Percentiles rank a stretch among this genome's conserved stretches.
Evolutionary conservation across 495 filamentous ascomycete species (phyloP).

Genomic region (Xylaria intraflava): DNA sequence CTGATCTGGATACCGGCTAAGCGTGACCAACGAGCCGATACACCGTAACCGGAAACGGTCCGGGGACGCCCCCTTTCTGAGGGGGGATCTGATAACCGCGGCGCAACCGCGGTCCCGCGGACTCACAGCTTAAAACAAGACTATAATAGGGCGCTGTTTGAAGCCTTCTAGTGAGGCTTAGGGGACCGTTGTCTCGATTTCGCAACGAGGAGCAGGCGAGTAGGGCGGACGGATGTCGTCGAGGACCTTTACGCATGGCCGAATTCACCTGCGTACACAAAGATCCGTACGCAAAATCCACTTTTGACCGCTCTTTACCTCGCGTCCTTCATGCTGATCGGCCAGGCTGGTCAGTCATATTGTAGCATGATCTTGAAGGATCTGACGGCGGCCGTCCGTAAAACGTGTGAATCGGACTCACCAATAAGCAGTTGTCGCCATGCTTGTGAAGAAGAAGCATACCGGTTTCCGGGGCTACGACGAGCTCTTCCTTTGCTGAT

Average conservation of each 20-base stretch:
- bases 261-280: conserved; percentile 46
- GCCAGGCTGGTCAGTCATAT: not conserved
- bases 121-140: too few species aligned
- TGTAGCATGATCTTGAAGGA: not conserved
- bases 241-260: not conserved
- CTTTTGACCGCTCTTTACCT: conserved; percentile 78
- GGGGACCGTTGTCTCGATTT: not conserved
- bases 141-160: too few species aligned
- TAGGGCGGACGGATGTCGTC: not conserved
- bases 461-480: conserved; percentile 68
- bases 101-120: too few species aligned
- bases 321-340: conserved; percentile 65
- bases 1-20: too few species aligned
- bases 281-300: conserved; percentile 90
- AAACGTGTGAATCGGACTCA: conserved; percentile 16
- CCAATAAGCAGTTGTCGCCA: conserved; percentile 77
- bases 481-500: conserved; percentile 52
- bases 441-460: conserved; percentile 84
- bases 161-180: too few species aligned
- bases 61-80: too few species aligned
- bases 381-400: not conserved
- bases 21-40: too few species aligned
- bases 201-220: not conserved
- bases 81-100: too few species aligned
- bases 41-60: too few species aligned